phyloP scores from a whole-genome alignment of 805 yeast genomes.

The Candida maris region DNA sequence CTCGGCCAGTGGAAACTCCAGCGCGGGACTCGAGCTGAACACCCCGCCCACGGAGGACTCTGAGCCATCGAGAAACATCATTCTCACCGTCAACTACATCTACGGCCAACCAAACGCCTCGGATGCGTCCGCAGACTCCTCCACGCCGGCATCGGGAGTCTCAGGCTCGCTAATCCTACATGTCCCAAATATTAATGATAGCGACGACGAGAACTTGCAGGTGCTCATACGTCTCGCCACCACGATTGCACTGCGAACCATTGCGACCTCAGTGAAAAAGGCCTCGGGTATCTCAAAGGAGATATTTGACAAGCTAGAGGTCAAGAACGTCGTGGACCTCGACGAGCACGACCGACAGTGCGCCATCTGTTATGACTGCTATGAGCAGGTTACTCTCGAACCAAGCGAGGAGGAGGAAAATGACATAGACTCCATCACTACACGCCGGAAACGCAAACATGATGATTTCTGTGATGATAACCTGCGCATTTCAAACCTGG shows the following conservation, averaged over 20 bases:
- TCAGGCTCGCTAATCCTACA: slow-evolving; percentile 60
- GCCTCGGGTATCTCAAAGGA: slow-evolving; percentile 52
- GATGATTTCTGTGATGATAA: slow-evolving; percentile 4
- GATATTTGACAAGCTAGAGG: slow-evolving; percentile 49
- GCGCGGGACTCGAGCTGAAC: neutral
- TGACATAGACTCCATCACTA: no score
- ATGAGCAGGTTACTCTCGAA: slow-evolving; percentile 21
- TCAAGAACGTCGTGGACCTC: slow-evolving; percentile 31
- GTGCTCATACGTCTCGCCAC: slow-evolving; percentile 65
- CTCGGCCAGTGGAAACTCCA: neutral
- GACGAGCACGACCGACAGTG: slow-evolving; percentile 38
- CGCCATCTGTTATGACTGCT: slow-evolving; percentile 62
- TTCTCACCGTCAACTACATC: slow-evolving; percentile 39
- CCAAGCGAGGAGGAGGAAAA: slow-evolving; percentile 10
- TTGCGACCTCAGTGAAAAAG: slow-evolving; percentile 46
- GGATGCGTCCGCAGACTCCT: neutral
- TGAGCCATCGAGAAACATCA: slow-evolving; percentile 35
- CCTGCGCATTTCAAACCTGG: slow-evolving; percentile 5
- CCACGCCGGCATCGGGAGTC: slow-evolving; percentile 4
- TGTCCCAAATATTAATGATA: slow-evolving; percentile 60
- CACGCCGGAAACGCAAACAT: neutral
- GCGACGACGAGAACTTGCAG: slow-evolving; percentile 58
- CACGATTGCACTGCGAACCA: slow-evolving; percentile 62
- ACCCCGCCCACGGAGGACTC: neutral
- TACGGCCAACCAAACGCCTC: slow-evolving; percentile 23